These are phyloP conservation scores for Dendrobium chrysotoxum DNA, from an alignment of 106 monocot species.

Conservation along the genomic window DNA sequence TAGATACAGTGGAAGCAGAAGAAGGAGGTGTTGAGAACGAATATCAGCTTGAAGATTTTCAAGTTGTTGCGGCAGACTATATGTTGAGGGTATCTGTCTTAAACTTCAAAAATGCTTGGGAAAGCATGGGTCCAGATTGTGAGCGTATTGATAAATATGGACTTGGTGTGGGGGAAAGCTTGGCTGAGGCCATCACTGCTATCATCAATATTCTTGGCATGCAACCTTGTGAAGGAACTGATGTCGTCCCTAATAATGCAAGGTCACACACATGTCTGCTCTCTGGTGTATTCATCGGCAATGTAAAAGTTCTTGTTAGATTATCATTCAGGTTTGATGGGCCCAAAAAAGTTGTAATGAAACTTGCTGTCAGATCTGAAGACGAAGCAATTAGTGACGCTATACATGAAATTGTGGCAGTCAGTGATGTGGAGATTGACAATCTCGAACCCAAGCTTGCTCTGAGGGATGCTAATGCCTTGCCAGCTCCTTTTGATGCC, in stretches of 20 bases:
- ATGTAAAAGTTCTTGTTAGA: conserved; percentile 74
- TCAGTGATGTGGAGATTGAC: too few relatives aligned
- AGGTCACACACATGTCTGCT: conserved; percentile 86
- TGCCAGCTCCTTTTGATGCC: too few relatives aligned
- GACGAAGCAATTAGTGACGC: conserved; percentile 65
- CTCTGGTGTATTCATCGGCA: conserved; percentile 82
- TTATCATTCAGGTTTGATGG: conserved; percentile 80
- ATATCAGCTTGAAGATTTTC: conserved; percentile 94
- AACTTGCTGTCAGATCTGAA: conserved; percentile 88
- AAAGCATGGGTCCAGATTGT: conserved; percentile 65
- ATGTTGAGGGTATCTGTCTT: conserved; percentile 70
- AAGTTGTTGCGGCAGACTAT: conserved; percentile 75
- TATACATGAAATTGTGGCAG: conserved; percentile 92
- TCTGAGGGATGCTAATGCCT: too few relatives aligned
- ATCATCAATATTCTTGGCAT: conserved; percentile 88
- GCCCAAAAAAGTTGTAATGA: conserved; percentile 91
- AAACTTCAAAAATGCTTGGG: conserved; percentile 98
- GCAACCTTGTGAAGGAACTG: conserved; percentile 96
- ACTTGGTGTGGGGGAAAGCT: conserved; percentile 80
- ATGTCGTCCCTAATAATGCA: conserved; percentile 72
- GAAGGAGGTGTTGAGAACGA: conserved; percentile 97
- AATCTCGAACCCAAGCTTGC: too few relatives aligned
- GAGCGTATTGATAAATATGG: conserved; percentile 92
- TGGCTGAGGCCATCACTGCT: conserved; percentile 83
- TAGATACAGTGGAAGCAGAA: conserved; percentile 73